These are phyloP conservation scores for Haberlea rhodopensis DNA, from an alignment of 257 asterid species.

Conservation along the genomic window DNA sequence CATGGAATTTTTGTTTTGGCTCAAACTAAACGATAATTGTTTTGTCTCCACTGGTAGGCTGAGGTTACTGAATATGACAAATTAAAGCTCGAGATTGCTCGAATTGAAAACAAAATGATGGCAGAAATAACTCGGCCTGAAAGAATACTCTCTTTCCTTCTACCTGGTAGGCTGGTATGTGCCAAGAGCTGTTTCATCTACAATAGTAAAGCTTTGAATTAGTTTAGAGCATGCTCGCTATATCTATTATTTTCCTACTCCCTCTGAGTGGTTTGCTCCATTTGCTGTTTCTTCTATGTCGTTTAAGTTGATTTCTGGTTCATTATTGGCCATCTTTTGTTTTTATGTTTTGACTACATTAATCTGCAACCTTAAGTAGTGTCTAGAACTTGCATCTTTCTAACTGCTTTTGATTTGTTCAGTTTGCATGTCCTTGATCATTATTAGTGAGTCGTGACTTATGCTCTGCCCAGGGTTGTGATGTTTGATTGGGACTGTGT, in stretches of 20 bases:
- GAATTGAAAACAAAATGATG: conserved; percentile 87
- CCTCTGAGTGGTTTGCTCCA: conserved; percentile 18
- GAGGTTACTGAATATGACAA: conserved; percentile 88
- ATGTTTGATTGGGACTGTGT: conserved; percentile 3
- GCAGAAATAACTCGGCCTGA: conserved; percentile 84
- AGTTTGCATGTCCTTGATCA: conserved; percentile 21
- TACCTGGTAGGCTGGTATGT: conserved; percentile 95
- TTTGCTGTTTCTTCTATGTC: not conserved
- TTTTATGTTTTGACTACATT: not conserved
- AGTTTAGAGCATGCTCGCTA: not conserved
- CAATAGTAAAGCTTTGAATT: not conserved
- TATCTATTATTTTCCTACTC: not conserved
- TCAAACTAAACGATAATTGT: conserved; percentile 12
- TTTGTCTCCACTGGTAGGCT: conserved; percentile 47
- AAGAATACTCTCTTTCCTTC: conserved; percentile 79
- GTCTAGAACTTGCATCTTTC: not conserved
- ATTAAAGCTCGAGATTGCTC: conserved; percentile 72
- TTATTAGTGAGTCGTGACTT: conserved; percentile 11
- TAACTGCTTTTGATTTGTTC: conserved; percentile 15
- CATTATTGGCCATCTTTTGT: not conserved
- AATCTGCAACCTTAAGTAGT: conserved; percentile 11
- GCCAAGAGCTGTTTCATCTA: conserved; percentile 6
- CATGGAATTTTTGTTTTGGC: conserved; percentile 16
- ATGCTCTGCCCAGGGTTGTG: not conserved
- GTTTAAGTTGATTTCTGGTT: conserved; percentile 3